Percentiles rank a stretch among this genome's conserved stretches.
These are phyloP conservation scores for Penicillium capsulatum DNA, from an alignment of 2,329 filamentous ascomycete genomes.

Conservation along the genomic window DNA sequence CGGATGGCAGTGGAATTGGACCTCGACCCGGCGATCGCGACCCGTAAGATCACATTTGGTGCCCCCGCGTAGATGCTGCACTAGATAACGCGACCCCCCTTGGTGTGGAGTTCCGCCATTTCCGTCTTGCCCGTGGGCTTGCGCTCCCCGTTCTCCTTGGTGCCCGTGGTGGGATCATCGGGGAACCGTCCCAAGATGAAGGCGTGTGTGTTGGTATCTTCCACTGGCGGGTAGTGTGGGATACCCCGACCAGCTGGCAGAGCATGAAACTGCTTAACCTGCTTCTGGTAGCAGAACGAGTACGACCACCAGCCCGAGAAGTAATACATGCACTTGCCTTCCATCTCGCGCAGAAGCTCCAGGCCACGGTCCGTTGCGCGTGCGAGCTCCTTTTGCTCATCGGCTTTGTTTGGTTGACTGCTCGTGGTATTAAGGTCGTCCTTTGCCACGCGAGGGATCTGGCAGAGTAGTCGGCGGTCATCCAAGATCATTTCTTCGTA, in stretches of 20 bases:
- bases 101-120: constrained; percentile 67
- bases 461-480: constrained; percentile 73
- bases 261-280: constrained; percentile 88
- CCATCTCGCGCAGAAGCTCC: constrained; percentile 72
- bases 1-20: constrained; percentile 74
- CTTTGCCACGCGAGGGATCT: constrained; percentile 67
- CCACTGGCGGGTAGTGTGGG: constrained; percentile 64
- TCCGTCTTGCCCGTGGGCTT: constrained; percentile 32
- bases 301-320: constrained; percentile 94
- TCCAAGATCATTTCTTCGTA: constrained; percentile 74
- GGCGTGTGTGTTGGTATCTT: constrained; percentile 70
- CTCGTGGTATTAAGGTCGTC: constrained; percentile 64
- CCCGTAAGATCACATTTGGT: constrained; percentile 84
- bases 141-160: constrained; percentile 23
- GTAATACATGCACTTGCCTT: constrained; percentile 77
- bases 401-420: constrained; percentile 53
- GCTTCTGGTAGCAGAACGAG: constrained; percentile 83
- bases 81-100: constrained; percentile 79
- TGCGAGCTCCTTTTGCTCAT: constrained; percentile 74
- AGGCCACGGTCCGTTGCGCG: constrained; percentile 73
- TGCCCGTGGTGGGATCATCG: constrained; percentile 32
- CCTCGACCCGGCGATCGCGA: constrained; percentile 74
- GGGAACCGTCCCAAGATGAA: constrained; percentile 67
- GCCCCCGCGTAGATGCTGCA: constrained; percentile 74
- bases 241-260: constrained; percentile 66